phyloP scores from a whole-genome alignment of 257 asterid species.

The Rubia yunnanensis region DNA sequence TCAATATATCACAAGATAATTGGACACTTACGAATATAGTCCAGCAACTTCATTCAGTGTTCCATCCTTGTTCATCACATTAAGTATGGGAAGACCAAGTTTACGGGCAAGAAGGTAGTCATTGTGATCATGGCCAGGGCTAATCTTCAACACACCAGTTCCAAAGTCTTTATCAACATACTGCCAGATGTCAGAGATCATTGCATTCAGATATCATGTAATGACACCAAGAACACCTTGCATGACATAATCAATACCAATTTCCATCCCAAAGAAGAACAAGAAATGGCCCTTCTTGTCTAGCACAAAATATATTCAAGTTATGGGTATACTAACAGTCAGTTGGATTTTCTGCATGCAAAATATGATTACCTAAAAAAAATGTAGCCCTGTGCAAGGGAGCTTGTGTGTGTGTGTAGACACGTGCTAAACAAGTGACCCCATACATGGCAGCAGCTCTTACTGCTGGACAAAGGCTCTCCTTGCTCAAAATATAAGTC shows the following conservation, averaged over 20 bases:
- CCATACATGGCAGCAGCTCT: neutral
- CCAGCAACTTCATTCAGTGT: conserved; percentile 95
- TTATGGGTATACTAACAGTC: neutral
- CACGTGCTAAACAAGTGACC: neutral
- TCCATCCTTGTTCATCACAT: conserved; percentile 97
- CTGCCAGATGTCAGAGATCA: conserved; percentile 32
- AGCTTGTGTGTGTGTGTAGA: neutral
- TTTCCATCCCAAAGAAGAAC: neutral
- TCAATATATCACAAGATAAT: conserved; percentile 11
- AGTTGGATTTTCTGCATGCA: neutral
- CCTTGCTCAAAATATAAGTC: neutral
- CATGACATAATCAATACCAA: neutral
- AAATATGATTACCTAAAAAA: neutral
- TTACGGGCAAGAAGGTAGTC: conserved; percentile 98
- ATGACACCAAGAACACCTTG: neutral
- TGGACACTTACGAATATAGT: conserved; percentile 48
- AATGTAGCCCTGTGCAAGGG: neutral
- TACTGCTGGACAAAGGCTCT: neutral
- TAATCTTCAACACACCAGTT: conserved; percentile 96
- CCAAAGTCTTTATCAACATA: conserved; percentile 97
- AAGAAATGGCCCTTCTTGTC: neutral
- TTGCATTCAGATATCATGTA: conserved; percentile 2
- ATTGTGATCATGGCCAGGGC: conserved; percentile 99
- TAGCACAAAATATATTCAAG: neutral
- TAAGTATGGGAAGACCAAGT: conserved; percentile 97